These are phyloP conservation scores for Paraleonurus japonicus DNA, from an alignment of 257 asterid genomes.

Conservation along the genomic window DNA sequence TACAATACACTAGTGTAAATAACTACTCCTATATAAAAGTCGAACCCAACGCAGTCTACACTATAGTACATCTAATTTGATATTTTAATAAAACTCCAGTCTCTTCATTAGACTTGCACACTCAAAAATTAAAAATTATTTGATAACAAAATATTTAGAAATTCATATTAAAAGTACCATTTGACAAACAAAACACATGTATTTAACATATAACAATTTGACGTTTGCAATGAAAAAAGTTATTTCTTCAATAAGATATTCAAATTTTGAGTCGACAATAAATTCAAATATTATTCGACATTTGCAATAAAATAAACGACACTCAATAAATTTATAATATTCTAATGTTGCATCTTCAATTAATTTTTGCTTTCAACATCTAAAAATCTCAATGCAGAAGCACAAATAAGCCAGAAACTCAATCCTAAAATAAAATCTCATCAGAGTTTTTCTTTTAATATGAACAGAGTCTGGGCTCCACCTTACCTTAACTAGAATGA, in stretches of 20 bases:
- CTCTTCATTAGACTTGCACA: neutral
- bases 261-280: neutral
- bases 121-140: neutral
- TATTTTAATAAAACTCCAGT: no score
- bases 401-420: slow-evolving; percentile 1
- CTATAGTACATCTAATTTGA: no score
- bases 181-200: no score
- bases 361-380: neutral
- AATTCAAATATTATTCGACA: neutral
- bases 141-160: no score
- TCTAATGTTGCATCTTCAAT: neutral
- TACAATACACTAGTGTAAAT: no score
- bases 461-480: neutral
- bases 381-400: neutral
- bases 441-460: neutral
- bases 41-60: no score
- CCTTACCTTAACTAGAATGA: neutral
- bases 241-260: no score
- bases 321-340: neutral
- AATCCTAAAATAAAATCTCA: slow-evolving; percentile 1
- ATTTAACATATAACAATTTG: no score
- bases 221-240: no score
- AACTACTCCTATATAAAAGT: no score
- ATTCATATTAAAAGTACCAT: no score
- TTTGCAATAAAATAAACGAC: neutral